Base-by-base conservation (phyloP, 1,284 basidiomycete genomes). In the Peniophora sp. region DNA sequence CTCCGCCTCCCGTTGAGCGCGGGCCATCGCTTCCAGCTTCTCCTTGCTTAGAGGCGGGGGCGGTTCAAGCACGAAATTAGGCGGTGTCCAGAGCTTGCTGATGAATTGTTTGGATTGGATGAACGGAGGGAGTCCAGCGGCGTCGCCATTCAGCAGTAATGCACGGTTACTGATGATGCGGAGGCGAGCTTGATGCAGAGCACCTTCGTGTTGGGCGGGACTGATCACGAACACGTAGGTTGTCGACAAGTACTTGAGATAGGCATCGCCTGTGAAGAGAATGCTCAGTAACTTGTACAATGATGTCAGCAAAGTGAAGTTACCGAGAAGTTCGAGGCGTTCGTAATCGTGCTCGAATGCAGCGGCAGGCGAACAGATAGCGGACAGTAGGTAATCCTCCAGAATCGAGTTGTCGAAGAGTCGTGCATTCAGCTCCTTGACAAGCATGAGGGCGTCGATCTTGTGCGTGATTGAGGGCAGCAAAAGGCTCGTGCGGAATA, bases 321-420 rank as follows among this genome's bases (percentile, higher is more conserved):
- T 62, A 88, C 89, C 89, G 25, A 92, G 73, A 49, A 91, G 71
- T 62, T 92, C 89, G 35, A 91, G 68, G 35, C 89, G 79, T 65
- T 92, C 87, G 63, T 92, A 92, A 66, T 92, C 76, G 54, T 74
- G 73, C 55, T 85, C 86, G 36, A 76, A 72, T 35, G 75, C 75
- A 34, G 80, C 79, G 12, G 85, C 79, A 17, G 84, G 83, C 0
- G 87, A 69, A 53, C 80, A 81, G 35, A 90, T 68, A 9, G 90
- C 86, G 39, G 73, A 69, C 48, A 81, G 74, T 47, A 92, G 69
- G 20, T 79, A 69, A 19, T 74, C 64, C 57, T 87, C 83, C 14
- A 70, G 63, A 44, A 92, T 75, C 19, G 70, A 65, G 62, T 81
- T 70, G 56, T 77, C 67, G 62, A 92, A 87, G 45, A 83, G 67